Conservation (phyloP, 495 filamentous ascomycete species). For the Astrocystis sublimbata region DNA sequence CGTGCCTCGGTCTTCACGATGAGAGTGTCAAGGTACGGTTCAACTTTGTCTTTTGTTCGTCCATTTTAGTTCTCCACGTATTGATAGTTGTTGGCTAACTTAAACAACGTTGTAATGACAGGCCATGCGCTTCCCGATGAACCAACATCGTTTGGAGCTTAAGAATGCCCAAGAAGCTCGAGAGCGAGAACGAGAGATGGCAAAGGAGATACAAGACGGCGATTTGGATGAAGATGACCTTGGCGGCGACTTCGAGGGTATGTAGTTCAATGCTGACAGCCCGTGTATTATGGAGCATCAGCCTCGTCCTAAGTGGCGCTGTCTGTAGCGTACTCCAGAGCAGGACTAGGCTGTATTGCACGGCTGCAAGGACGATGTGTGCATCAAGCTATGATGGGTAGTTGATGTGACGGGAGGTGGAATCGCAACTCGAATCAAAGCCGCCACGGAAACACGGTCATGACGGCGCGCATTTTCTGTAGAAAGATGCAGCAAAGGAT, state of each 20-base stretch:
- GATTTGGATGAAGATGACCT: constrained; percentile 97
- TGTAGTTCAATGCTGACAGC: constrained; percentile 62
- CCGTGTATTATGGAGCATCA: constrained; percentile 34
- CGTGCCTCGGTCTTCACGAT: constrained; percentile 88
- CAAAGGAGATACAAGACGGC: constrained; percentile 98
- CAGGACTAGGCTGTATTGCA: not conserved
- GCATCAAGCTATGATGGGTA: not conserved
- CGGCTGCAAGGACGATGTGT: not conserved
- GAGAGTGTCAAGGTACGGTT: constrained; percentile 90
- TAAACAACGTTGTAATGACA: constrained; percentile 38
- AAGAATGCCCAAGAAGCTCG: constrained; percentile 98
- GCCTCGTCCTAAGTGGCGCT: constrained; percentile 1
- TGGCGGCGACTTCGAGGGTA: constrained; percentile 93
- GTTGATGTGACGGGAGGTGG: constrained; percentile 6
- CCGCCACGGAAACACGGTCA: constrained; percentile 15
- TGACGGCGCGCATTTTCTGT: constrained; percentile 7
- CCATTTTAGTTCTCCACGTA: not conserved
- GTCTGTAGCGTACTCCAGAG: constrained; percentile 1
- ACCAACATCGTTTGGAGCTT: constrained; percentile 94
- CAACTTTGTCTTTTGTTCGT: constrained; percentile 1
- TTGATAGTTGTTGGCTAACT: constrained; percentile 15
- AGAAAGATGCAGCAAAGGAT: constrained; percentile 16
- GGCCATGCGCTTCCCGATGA: constrained; percentile 99
- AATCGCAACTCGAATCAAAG: not conserved
- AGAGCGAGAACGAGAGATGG: constrained; percentile 92